Percentiles rank a stretch among this genome's conserved stretches.
These are phyloP conservation scores for Solanum arcanum DNA, from an alignment of 257 asterid species.

Conservation along the genomic window DNA sequence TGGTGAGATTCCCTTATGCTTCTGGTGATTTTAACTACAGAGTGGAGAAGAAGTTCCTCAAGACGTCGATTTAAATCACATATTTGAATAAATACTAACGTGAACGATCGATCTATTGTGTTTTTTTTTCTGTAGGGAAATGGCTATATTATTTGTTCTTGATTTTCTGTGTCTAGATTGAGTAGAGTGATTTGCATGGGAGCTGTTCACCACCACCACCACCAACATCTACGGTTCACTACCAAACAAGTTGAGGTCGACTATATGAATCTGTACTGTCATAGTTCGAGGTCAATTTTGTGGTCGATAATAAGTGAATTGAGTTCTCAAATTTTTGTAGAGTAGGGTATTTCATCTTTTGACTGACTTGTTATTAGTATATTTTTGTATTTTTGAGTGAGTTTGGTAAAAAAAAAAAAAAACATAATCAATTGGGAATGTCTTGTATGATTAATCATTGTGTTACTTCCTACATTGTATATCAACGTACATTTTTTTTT, in stretches of 20 bases:
- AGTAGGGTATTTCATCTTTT: background rate
- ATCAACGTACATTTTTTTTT: fast-evolving
- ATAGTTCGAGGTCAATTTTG: background rate
- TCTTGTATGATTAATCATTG: background rate
- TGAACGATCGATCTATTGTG: background rate
- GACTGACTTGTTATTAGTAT: background rate
- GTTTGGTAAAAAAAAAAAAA: background rate
- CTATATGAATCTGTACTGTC: background rate
- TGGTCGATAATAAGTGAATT: background rate
- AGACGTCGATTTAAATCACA: background rate
- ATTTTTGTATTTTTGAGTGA: background rate
- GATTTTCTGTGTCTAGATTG: background rate
- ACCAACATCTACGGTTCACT: background rate
- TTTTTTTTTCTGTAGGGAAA: background rate
- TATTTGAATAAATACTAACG: background rate
- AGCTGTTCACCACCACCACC: background rate
- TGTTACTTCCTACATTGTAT: background rate
- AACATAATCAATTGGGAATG: background rate
- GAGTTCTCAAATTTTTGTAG: background rate
- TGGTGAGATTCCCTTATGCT: background rate
- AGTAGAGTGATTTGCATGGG: background rate
- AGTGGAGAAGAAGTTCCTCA: background rate
- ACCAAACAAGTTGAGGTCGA: background rate
- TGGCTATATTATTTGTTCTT: background rate
- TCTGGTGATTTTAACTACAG: background rate